Evolutionary conservation across 306 rosid species (phyloP).

Genomic region (Cercis canadensis): DNA sequence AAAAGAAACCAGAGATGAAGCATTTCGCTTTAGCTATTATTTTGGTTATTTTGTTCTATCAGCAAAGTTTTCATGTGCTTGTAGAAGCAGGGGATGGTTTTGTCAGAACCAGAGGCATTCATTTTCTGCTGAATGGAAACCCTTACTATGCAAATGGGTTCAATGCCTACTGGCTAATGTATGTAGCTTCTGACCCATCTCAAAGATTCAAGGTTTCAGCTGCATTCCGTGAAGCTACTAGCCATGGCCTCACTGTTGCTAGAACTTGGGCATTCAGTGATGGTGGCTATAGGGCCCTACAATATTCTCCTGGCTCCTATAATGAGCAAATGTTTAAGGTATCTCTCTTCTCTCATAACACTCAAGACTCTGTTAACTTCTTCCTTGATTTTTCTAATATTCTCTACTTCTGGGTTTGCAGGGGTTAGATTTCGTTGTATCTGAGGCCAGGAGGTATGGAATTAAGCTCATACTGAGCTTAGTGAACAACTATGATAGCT

Average conservation of each 20-base stretch:
- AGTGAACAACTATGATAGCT: conserved; percentile 87
- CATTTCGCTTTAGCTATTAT: conserved; percentile 50
- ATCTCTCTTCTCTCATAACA: background rate
- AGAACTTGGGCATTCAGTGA: conserved; percentile 99
- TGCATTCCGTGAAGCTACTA: conserved; percentile 69
- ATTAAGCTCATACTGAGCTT: conserved; percentile 90
- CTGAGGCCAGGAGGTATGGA: conserved; percentile 83
- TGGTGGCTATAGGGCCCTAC: conserved; percentile 86
- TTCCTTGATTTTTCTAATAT: conserved; percentile 12
- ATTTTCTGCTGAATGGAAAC: conserved; percentile 68
- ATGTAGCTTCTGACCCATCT: conserved; percentile 80
- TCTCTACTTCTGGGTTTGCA: conserved; percentile 39
- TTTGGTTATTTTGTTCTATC: conserved; percentile 51
- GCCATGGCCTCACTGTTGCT: conserved; percentile 83
- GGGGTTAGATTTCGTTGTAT: conserved; percentile 88
- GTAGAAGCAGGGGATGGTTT: conserved; percentile 75
- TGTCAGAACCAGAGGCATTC: conserved; percentile 71
- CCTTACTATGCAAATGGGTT: conserved; percentile 92
- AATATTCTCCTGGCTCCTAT: conserved; percentile 84
- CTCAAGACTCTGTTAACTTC: background rate
- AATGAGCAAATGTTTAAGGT: conserved; percentile 88
- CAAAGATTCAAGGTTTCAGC: conserved; percentile 74
- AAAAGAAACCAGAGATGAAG: conserved; percentile 57
- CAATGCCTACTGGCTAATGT: conserved; percentile 96
- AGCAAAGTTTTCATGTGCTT: conserved; percentile 36